These are phyloP conservation scores for Torulaspora maleeae DNA, from an alignment of 805 yeast genomes.

Conservation along the genomic window DNA sequence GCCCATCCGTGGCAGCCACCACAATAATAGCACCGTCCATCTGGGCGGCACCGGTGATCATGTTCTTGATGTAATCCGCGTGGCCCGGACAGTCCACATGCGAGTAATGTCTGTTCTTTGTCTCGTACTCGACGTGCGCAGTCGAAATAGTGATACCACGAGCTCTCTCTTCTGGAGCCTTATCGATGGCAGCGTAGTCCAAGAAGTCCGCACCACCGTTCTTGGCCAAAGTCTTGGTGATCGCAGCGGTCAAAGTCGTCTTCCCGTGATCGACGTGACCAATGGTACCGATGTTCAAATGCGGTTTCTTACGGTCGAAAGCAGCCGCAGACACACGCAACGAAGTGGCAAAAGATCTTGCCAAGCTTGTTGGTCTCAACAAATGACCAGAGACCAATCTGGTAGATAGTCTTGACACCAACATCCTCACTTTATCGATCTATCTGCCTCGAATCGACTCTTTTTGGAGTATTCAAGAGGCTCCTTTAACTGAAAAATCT, in stretches of 20 bases:
- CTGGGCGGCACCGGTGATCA: conserved; percentile 99
- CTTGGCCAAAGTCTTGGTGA: conserved; percentile 86
- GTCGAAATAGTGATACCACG: conserved; percentile 98
- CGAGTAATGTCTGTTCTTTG: conserved; percentile 91
- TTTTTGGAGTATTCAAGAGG: background rate
- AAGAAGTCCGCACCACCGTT: conserved; percentile 89
- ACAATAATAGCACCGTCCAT: conserved; percentile 99
- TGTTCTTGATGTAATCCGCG: conserved; percentile 97
- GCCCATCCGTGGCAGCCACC: conserved; percentile 98
- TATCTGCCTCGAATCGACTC: background rate
- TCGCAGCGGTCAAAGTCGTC: conserved; percentile 97
- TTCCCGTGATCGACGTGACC: conserved; percentile 99
- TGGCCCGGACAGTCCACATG: conserved; percentile 99
- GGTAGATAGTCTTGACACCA: conserved; percentile 21
- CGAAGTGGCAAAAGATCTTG: conserved; percentile 19
- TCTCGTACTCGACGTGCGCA: conserved; percentile 96
- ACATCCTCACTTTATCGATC: conserved; percentile 14
- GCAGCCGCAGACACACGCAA: conserved; percentile 52
- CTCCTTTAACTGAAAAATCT: background rate
- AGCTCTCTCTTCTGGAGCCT: conserved; percentile 98
- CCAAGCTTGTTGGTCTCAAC: conserved; percentile 7
- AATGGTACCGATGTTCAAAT: conserved; percentile 94
- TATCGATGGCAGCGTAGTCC: conserved; percentile 90
- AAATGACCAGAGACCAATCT: conserved; percentile 17
- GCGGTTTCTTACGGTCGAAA: conserved; percentile 94